Evolutionary conservation across 2,329 filamentous ascomycete species (phyloP).

Genomic region (Aspergillus luchuensis): DNA sequence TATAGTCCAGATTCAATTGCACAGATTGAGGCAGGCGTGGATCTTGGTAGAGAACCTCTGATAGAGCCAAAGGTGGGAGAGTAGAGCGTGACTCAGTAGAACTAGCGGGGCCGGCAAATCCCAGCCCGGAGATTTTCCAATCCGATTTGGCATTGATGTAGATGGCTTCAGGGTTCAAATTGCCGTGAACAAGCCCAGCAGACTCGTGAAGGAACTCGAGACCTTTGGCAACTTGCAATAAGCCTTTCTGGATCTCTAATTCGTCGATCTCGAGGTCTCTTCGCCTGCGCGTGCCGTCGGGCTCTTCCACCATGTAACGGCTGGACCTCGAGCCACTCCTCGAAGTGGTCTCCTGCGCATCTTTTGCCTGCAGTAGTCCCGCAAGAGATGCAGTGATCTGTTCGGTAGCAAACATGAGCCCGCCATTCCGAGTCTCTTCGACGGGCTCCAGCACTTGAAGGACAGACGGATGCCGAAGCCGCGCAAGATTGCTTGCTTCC

Average conservation of each 20-base stretch:
- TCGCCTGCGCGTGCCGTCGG: conserved; percentile 70
- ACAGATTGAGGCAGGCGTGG: conserved; percentile 77
- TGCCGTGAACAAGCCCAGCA: conserved; percentile 89
- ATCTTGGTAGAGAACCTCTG: conserved; percentile 83
- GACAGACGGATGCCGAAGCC: conserved; percentile 86
- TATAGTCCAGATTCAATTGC: conserved; percentile 89
- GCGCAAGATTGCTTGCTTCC: conserved; percentile 84
- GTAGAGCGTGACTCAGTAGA: conserved; percentile 73
- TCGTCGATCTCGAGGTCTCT: conserved; percentile 93
- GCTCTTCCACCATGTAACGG: conserved; percentile 78
- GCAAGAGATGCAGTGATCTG: conserved; percentile 86
- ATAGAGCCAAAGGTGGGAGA: conserved; percentile 76
- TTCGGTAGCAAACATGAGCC: conserved; percentile 94
- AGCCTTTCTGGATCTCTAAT: conserved; percentile 93
- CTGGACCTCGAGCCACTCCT: conserved; percentile 71
- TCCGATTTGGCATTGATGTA: conserved; percentile 96
- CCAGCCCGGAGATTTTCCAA: conserved; percentile 96
- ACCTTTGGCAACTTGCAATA: conserved; percentile 90
- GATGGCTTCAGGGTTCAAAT: conserved; percentile 89
- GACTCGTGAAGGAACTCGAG: conserved; percentile 95
- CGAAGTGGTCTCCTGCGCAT: conserved; percentile 74
- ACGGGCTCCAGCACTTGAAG: conserved; percentile 92
- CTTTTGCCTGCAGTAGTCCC: conserved; percentile 80
- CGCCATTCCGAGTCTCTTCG: conserved; percentile 87
- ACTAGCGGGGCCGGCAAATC: conserved; percentile 81